Evolutionary conservation across 2,329 filamentous ascomycete species (phyloP), one percentile per base, ranked within the genome.

Genomic region (Trichocomaceae sp.): DNA sequence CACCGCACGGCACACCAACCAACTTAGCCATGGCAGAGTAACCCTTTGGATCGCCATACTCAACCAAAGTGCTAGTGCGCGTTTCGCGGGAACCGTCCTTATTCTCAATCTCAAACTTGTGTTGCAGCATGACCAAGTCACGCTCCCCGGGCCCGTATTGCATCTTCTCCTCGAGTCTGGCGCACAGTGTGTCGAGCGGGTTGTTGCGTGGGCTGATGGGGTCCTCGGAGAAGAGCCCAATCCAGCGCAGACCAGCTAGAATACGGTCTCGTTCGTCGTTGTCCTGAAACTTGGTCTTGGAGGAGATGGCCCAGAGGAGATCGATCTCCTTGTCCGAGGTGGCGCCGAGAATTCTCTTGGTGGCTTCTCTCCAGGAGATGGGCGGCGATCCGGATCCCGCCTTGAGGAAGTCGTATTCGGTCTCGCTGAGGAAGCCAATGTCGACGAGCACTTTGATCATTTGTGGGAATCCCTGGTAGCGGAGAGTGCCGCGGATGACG

Each of bases 121-220:
- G 75, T 64, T 77, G 75, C 35, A 78, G 66, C 75, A 87, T 83
- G 60, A 93, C 87, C 61, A 95, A 77, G 72, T 95, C 90, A 57
- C 90, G 85, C 82, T 96, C 90, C 58, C 81, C 86, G 64, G 86
- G 78, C 66, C 82, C 86, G 72, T 86, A 96, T 73, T 88, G 82
- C 88, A 95, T 95, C 83, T 95, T 95, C 79, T 88, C 76, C 79
- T 95, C 90, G 29, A 96, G 82, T 2, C 84, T 87, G 31, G 88
- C 89, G 76, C 90, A 96, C 39, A 96, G 83, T n/a, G 88, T 92
- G 72, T 96, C 91, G 22, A 96, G 81, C 3, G 90, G 87, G 77
- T 88, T 96, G 53, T 84, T 86, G 54, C 83, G 78, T 26, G 88
- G 85, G 5, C 75, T 86, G 67, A 86, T 90, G 69, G 82, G 75